Conservation (phyloP, 2,329 filamentous ascomycete species). For the Aspergillus ruber region DNA sequence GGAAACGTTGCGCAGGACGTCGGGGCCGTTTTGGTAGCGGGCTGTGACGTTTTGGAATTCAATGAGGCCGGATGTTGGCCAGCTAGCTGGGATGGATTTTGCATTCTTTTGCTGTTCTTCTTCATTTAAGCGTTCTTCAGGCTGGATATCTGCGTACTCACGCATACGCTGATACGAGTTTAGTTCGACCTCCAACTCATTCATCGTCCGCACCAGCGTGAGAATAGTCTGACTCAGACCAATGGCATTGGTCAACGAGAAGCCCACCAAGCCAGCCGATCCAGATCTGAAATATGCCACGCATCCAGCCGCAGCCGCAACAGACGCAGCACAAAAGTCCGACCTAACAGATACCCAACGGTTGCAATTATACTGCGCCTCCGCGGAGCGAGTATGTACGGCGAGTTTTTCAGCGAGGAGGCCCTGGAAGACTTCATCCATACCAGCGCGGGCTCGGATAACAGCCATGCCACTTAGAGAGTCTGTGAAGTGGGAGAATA, state of each 20-base stretch:
- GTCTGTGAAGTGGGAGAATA: conserved; percentile 53
- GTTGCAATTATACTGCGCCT: conserved; percentile 51
- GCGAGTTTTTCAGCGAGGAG: conserved; percentile 48
- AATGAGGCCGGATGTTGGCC: conserved; percentile 18
- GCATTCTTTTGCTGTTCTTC: conserved; percentile 4
- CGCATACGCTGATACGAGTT: conserved; percentile 31
- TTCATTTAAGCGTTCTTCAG: conserved; percentile 13
- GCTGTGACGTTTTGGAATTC: conserved; percentile 20
- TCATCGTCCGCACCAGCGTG: conserved; percentile 48
- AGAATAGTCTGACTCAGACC: conserved; percentile 49
- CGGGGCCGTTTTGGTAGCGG: conserved; percentile 16
- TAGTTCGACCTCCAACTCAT: conserved; percentile 53
- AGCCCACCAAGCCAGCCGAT: conserved; percentile 50
- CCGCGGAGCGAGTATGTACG: conserved; percentile 42
- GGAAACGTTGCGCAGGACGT: conserved; percentile 18
- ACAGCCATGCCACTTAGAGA: conserved; percentile 46
- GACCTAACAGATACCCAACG: conserved; percentile 53
- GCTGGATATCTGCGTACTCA: conserved; percentile 19
- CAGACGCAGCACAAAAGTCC: conserved; percentile 50
- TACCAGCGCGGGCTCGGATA: conserved; percentile 47
- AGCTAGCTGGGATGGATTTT: conserved; percentile 13
- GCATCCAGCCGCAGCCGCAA: conserved; percentile 46
- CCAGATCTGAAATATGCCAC: conserved; percentile 47
- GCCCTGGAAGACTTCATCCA: conserved; percentile 44
- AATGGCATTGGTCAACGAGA: conserved; percentile 53